These are phyloP conservation scores for Phytophthora litchii DNA, from an alignment of 352 stramenopile species.

Conservation along the genomic window DNA sequence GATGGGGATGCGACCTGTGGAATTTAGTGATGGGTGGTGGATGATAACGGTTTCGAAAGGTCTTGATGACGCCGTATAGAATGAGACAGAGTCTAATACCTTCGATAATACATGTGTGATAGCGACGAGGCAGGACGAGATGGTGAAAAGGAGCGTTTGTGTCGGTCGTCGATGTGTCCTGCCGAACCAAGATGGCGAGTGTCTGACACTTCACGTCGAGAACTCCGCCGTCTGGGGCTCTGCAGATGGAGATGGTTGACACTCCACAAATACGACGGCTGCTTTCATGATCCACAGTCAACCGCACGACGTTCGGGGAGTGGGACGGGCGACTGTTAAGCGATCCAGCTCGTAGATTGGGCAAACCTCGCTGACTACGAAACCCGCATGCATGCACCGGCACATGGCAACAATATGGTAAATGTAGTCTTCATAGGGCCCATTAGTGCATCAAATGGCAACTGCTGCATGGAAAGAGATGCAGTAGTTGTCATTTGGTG, in stretches of 20 bases:
- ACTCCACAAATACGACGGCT: conserved; percentile 5
- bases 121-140: conserved; percentile 1
- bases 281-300: not conserved
- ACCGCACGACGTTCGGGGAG: conserved; percentile 7
- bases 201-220: conserved; percentile 9
- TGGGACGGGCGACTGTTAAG: conserved; percentile 26
- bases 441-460: not conserved
- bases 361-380: conserved; percentile 24
- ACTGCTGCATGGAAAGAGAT: too few species aligned
- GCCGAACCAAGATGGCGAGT: conserved; percentile 15
- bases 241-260: conserved; percentile 12
- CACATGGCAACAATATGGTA: not conserved
- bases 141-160: conserved; percentile 10
- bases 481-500: too few species aligned
- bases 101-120: not conserved
- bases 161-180: conserved; percentile 6
- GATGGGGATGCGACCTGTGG: not conserved
- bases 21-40: not conserved
- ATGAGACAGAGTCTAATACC: not conserved
- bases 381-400: conserved; percentile 20
- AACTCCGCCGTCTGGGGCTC: not conserved
- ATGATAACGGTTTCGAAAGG: not conserved
- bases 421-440: conserved; percentile 1
- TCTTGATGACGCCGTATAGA: not conserved
- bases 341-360: conserved; percentile 23